These are phyloP conservation scores for Myrmaecium sp. DNA, from an alignment of 2,329 filamentous ascomycete genomes.

Conservation along the genomic window DNA sequence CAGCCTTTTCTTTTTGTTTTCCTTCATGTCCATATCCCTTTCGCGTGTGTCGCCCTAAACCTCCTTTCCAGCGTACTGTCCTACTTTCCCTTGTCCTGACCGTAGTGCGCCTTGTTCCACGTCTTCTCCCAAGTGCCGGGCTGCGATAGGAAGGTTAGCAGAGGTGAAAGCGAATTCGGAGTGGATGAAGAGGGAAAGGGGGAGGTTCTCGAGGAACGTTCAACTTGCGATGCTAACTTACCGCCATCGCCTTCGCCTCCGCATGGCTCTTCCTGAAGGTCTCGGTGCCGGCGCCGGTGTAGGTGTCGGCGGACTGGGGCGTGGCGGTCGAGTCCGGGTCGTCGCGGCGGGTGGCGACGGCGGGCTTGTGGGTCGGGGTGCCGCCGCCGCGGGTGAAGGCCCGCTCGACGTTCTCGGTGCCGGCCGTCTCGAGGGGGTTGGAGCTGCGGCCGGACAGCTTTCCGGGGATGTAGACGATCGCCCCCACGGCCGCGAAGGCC, in stretches of 20 bases:
- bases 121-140: conserved; percentile 10
- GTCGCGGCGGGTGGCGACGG: conserved; percentile 11
- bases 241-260: conserved; percentile 10
- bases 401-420: conserved; percentile 17
- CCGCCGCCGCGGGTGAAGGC: conserved; percentile 17
- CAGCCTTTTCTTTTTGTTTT: too few species aligned
- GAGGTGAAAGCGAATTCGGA: background rate
- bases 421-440: conserved; percentile 20
- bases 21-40: too few species aligned
- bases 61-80: too few species aligned
- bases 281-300: conserved; percentile 4
- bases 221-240: background rate
- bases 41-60: too few species aligned
- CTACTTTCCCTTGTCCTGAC: conserved; percentile 5
- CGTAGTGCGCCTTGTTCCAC: conserved; percentile 15
- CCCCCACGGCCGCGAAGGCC: conserved; percentile 2
- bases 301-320: background rate
- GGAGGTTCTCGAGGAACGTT: too few species aligned
- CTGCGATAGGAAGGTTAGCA: background rate
- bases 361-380: conserved; percentile 15
- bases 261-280: conserved; percentile 10
- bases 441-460: conserved; percentile 22
- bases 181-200: too few species aligned
- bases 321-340: conserved; percentile 8
- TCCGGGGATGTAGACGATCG: conserved; percentile 18